A percentile compares a stretch with the other conserved stretches of the same genome.
phyloP scores from a whole-genome alignment of 768 basidiomycete genomes.

The Phaeolepiota aurea region DNA sequence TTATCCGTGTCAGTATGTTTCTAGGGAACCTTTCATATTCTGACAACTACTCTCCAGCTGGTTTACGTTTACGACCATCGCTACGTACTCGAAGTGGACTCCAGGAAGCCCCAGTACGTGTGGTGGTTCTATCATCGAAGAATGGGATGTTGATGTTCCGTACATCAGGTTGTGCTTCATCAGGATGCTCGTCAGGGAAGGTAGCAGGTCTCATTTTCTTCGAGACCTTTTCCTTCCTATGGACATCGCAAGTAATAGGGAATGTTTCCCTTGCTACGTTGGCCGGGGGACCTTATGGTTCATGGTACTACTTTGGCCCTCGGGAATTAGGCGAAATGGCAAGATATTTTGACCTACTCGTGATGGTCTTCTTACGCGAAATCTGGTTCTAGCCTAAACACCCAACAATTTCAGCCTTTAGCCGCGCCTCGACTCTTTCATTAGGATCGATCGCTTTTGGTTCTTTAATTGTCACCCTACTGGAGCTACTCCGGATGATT shows the following conservation, averaged over 20 bases:
- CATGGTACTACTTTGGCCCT: constrained; percentile 85
- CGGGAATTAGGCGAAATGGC: constrained; percentile 58
- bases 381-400: constrained; percentile 46
- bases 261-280: constrained; percentile 76
- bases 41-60: constrained; percentile 32
- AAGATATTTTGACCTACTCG: constrained; percentile 8
- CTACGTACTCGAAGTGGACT: constrained; percentile 70
- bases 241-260: constrained; percentile 77
- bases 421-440: constrained; percentile 68
- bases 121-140: not conserved
- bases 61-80: constrained; percentile 72
- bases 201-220: constrained; percentile 76
- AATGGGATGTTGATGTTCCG: not conserved
- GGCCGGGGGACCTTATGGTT: constrained; percentile 70
- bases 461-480: constrained; percentile 71
- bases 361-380: constrained; percentile 3
- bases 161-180: constrained; percentile 36
- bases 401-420: constrained; percentile 63
- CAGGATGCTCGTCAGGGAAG: constrained; percentile 58
- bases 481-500: constrained; percentile 61
- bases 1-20: constrained; percentile 54
- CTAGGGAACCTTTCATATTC: too few relatives aligned
- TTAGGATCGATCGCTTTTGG: constrained; percentile 84
- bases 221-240: constrained; percentile 75
- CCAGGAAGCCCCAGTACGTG: constrained; percentile 62